phyloP scores from a whole-genome alignment of 495 filamentous ascomycete genomes.

The Talaromyces liani region DNA sequence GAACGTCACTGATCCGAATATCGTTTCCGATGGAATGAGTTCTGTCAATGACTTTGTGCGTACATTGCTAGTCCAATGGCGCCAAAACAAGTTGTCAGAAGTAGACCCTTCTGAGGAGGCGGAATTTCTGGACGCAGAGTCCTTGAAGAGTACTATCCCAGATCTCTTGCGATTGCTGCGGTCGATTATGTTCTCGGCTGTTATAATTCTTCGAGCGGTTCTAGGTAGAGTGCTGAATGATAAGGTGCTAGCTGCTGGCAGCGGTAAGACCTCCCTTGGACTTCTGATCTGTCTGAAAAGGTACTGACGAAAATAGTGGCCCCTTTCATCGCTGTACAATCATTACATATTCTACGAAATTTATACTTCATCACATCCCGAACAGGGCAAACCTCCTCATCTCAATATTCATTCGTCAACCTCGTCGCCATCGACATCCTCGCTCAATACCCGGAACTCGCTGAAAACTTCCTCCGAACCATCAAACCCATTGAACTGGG shows the following conservation, averaged over 20 bases:
- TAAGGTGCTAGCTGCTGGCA: conserved; percentile 40
- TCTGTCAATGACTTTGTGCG: conserved; percentile 63
- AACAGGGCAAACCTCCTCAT: conserved; percentile 63
- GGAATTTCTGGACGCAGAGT: conserved; percentile 61
- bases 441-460: conserved; percentile 60
- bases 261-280: conserved; percentile 35
- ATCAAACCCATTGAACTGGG: conserved; percentile 51
- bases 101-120: conserved; percentile 72
- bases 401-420: conserved; percentile 77
- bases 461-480: conserved; percentile 61
- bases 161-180: conserved; percentile 77
- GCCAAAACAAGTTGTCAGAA: conserved; percentile 73
- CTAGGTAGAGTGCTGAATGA: conserved; percentile 61
- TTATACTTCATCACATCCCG: conserved; percentile 84
- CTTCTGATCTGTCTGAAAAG: not conserved
- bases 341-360: conserved; percentile 71
- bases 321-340: conserved; percentile 65
- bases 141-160: conserved; percentile 60
- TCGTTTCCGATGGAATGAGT: conserved; percentile 62
- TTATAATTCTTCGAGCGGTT: conserved; percentile 66
- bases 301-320: conserved; percentile 35
- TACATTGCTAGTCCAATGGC: conserved; percentile 73
- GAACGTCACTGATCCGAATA: conserved; percentile 48
- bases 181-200: conserved; percentile 70
- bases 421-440: conserved; percentile 87